Conservation (phyloP, 2,329 filamentous ascomycete species). For the Alternaria burnsii region DNA sequence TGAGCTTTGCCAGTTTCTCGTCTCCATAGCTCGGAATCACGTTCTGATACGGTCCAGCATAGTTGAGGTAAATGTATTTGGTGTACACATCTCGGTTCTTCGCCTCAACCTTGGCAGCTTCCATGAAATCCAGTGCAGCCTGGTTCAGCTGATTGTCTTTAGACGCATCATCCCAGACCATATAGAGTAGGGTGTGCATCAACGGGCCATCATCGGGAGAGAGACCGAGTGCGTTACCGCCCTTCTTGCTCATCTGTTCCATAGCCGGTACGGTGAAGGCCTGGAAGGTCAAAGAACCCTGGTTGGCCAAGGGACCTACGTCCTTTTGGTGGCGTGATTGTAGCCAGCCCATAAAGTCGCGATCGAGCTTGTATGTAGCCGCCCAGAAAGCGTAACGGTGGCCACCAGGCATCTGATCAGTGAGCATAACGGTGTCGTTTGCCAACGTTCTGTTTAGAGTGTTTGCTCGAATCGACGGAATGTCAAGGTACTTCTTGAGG, state of each 20-base stretch:
- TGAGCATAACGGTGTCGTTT: constrained; percentile 48
- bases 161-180: constrained; percentile 27
- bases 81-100: constrained; percentile 21
- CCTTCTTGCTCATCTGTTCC: constrained; percentile 25
- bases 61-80: constrained; percentile 58
- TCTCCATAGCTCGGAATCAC: constrained; percentile 54
- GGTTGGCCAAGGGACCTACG: constrained; percentile 20
- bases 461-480: constrained; percentile 16
- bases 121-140: constrained; percentile 22
- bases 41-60: constrained; percentile 55
- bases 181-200: constrained; percentile 25
- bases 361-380: constrained; percentile 31
- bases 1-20: constrained; percentile 41
- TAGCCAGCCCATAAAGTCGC: constrained; percentile 29
- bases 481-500: constrained; percentile 19
- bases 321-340: constrained; percentile 26
- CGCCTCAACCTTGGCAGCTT: constrained; percentile 17
- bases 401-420: constrained; percentile 44
- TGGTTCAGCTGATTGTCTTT: constrained; percentile 27
- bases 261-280: constrained; percentile 20
- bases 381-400: constrained; percentile 37
- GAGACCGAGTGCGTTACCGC: constrained; percentile 34
- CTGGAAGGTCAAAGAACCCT: constrained; percentile 23
- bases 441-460: constrained; percentile 20
- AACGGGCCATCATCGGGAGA: constrained; percentile 25